Conservation (phyloP, 1,284 basidiomycete species). For the Ceratobasidium sp. region DNA sequence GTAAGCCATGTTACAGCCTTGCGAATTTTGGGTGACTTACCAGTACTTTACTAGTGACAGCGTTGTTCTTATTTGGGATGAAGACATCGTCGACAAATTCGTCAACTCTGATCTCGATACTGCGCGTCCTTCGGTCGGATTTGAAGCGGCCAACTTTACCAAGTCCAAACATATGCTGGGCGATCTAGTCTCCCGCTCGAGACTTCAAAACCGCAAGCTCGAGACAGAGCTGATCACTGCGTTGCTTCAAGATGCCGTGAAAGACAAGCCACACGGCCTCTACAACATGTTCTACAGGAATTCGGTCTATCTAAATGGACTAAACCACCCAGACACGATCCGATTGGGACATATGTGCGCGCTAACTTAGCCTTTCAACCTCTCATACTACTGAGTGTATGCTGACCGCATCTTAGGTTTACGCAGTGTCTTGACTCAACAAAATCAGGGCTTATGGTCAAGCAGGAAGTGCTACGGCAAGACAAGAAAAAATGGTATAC, state of each 20-base stretch:
- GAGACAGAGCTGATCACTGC: slow-evolving; percentile 6
- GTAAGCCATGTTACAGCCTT: not conserved
- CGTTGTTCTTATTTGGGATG: slow-evolving; percentile 42
- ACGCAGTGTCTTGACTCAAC: slow-evolving; percentile 44
- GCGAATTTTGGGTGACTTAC: not conserved
- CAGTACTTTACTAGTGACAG: slow-evolving; percentile 23
- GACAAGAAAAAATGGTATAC: slow-evolving; percentile 21
- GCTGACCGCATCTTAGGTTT: slow-evolving; percentile 28
- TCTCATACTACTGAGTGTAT: not conserved
- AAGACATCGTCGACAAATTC: slow-evolving; percentile 31
- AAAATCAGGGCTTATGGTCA: slow-evolving; percentile 44
- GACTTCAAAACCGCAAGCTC: not conserved
- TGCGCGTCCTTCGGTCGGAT: slow-evolving; percentile 38
- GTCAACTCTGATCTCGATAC: slow-evolving; percentile 31
- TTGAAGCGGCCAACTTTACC: slow-evolving; percentile 34
- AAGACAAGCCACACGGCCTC: slow-evolving; percentile 18
- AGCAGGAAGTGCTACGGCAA: slow-evolving; percentile 4
- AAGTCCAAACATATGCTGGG: not conserved
- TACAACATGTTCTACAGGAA: slow-evolving; percentile 43
- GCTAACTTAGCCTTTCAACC: not conserved
- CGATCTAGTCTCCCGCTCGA: slow-evolving; percentile 3
- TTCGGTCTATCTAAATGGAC: slow-evolving; percentile 35
- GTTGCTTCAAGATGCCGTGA: slow-evolving; percentile 24
- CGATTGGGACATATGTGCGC: slow-evolving; percentile 41
- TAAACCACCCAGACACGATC: slow-evolving; percentile 13